phyloP scores from a whole-genome alignment of 148 eudicot species.

The Polygonum aviculare region DNA sequence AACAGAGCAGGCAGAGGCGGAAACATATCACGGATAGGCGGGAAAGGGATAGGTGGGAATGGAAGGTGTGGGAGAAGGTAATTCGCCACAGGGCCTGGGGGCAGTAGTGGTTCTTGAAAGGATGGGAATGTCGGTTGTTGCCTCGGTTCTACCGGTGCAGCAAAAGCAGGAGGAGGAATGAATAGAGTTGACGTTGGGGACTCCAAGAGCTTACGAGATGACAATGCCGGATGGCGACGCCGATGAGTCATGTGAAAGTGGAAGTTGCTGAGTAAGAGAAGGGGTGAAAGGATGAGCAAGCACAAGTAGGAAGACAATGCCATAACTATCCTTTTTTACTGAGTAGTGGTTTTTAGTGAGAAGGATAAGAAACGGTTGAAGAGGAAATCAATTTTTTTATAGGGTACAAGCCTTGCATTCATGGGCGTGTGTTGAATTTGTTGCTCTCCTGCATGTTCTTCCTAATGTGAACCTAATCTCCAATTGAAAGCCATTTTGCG shows the following conservation, averaged over 20 bases:
- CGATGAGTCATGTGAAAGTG: neutral
- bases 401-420: neutral
- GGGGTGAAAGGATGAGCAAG: constrained; percentile 7
- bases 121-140: neutral
- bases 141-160: neutral
- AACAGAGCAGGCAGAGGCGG: neutral
- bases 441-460: neutral
- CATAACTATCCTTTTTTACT: neutral
- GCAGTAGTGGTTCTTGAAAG: constrained; percentile 10
- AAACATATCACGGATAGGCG: neutral
- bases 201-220: neutral
- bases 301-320: neutral
- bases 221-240: neutral
- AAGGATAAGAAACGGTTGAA: neutral
- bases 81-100: neutral
- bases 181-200: neutral
- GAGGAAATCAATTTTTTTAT: neutral
- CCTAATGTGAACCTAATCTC: constrained; percentile 10
- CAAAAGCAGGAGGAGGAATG: neutral
- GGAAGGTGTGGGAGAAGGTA: constrained; percentile 7
- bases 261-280: neutral
- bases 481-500: neutral
- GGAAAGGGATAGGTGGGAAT: neutral
- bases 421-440: neutral
- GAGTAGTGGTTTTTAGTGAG: neutral